Conservation (phyloP, 73 alveolate species). For the Symbiodinium natans region DNA sequence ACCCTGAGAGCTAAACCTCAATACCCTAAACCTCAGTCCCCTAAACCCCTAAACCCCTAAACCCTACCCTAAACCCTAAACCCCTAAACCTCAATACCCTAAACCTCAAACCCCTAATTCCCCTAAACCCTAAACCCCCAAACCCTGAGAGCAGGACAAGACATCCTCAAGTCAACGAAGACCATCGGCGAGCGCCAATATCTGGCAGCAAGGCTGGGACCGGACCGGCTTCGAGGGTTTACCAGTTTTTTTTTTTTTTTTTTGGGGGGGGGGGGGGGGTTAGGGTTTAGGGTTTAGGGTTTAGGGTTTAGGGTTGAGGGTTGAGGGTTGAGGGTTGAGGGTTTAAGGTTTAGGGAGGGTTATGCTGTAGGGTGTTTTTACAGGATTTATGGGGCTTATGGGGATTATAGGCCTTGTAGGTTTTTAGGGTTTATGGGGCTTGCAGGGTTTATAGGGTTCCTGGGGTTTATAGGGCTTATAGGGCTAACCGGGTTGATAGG, state of each 20-base stretch:
- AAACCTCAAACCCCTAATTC: no score
- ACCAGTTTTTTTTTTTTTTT: background rate
- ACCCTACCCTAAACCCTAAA: no score
- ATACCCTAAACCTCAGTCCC: no score
- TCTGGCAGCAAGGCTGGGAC: conserved; percentile 57
- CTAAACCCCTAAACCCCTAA: no score
- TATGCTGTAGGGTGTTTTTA: no score
- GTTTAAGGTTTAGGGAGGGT: background rate
- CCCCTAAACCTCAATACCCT: no score
- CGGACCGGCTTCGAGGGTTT: background rate
- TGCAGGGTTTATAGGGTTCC: no score
- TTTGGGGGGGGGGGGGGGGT: background rate
- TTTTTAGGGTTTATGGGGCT: background rate
- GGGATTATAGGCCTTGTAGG: background rate
- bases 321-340: background rate
- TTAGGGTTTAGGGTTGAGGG: background rate
- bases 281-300: background rate
- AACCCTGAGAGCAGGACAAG: background rate
- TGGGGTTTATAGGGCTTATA: no score
- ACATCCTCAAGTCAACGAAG: conserved; percentile 51
- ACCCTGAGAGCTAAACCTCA: no score
- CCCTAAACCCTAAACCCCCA: no score
- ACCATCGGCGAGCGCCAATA: conserved; percentile 80
- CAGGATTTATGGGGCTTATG: no score
- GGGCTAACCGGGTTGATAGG: no score